These are phyloP conservation scores for Begonia peltatifolia DNA, from an alignment of 306 rosid species.

Conservation along the genomic window DNA sequence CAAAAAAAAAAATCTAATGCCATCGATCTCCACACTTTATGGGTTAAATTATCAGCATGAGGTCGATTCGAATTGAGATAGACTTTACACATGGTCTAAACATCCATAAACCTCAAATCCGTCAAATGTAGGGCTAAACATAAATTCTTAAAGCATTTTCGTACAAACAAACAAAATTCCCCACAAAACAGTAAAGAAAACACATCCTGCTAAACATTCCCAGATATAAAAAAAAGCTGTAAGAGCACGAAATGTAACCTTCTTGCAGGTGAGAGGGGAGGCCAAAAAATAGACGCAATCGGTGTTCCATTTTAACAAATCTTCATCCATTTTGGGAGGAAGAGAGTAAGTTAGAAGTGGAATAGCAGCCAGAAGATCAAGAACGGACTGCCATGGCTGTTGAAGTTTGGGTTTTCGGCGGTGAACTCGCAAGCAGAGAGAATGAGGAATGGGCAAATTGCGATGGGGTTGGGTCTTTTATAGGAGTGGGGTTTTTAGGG, in stretches of 20 bases:
- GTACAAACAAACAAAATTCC: constrained; percentile 2
- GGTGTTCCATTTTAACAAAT: constrained; percentile 40
- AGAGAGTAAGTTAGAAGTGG: neutral
- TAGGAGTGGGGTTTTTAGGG: neutral
- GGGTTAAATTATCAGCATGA: neutral
- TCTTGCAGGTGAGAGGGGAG: constrained; percentile 89
- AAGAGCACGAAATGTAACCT: constrained; percentile 24
- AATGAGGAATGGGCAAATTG: neutral
- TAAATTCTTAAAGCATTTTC: neutral
- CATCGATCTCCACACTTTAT: neutral
- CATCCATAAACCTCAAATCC: constrained; percentile 7
- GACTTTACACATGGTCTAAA: neutral
- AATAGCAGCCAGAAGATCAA: neutral
- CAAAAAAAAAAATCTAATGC: neutral
- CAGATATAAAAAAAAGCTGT: neutral
- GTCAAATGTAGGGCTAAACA: constrained; percentile 17
- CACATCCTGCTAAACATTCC: neutral
- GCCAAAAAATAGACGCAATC: constrained; percentile 86
- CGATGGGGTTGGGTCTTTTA: neutral
- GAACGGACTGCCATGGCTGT: constrained; percentile 9
- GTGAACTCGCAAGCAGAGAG: constrained; percentile 6
- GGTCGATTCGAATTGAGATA: neutral
- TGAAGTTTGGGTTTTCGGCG: constrained; percentile 12
- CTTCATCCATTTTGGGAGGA: constrained; percentile 44
- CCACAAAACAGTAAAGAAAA: neutral